Percentiles rank a stretch among this genome's conserved stretches.
Conservation (phyloP, 768 basidiomycete genomes). For the Epithele typhae region DNA sequence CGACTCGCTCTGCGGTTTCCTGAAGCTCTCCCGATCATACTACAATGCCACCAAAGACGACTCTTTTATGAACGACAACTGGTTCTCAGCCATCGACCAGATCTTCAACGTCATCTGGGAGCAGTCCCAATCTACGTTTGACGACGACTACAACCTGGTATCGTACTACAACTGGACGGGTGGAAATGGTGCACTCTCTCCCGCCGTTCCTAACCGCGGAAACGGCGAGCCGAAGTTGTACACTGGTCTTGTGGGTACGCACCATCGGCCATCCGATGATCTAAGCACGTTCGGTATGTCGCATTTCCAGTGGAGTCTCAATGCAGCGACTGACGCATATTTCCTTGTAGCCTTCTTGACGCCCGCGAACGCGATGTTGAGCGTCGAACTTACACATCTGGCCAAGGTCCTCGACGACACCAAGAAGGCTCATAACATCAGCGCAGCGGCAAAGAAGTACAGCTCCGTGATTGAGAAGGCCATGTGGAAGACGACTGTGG, state of each 20-base stretch:
- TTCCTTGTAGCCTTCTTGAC: slow-evolving; percentile 58
- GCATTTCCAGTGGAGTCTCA: neutral
- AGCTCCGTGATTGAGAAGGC: slow-evolving; percentile 55
- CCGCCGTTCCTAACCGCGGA: slow-evolving; percentile 60
- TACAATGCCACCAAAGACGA: slow-evolving; percentile 66
- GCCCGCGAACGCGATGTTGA: slow-evolving; percentile 80
- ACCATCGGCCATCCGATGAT: slow-evolving; percentile 76
- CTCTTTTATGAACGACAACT: slow-evolving; percentile 69
- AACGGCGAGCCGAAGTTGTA: slow-evolving; percentile 75
- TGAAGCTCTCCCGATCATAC: slow-evolving; percentile 73
- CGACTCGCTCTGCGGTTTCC: slow-evolving; percentile 73
- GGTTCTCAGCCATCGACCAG: slow-evolving; percentile 63
- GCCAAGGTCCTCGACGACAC: slow-evolving; percentile 53
- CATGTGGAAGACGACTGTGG: slow-evolving; percentile 60
- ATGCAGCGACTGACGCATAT: too few relatives aligned
- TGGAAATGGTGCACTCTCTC: slow-evolving; percentile 55
- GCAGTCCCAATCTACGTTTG: slow-evolving; percentile 70
- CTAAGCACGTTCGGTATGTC: slow-evolving; percentile 57
- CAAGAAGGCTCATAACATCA: slow-evolving; percentile 45
- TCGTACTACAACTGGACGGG: slow-evolving; percentile 86
- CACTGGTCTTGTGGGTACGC: slow-evolving; percentile 73
- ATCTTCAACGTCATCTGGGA: slow-evolving; percentile 75
- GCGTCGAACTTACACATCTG: slow-evolving; percentile 62
- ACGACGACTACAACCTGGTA: slow-evolving; percentile 65
- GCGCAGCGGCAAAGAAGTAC: slow-evolving; percentile 49